Evolutionary conservation across 176 grass and related monocot genomes (phyloP), one percentile per base, ranked within the genome.

Genomic region (Rhynchospora tenuis): DNA sequence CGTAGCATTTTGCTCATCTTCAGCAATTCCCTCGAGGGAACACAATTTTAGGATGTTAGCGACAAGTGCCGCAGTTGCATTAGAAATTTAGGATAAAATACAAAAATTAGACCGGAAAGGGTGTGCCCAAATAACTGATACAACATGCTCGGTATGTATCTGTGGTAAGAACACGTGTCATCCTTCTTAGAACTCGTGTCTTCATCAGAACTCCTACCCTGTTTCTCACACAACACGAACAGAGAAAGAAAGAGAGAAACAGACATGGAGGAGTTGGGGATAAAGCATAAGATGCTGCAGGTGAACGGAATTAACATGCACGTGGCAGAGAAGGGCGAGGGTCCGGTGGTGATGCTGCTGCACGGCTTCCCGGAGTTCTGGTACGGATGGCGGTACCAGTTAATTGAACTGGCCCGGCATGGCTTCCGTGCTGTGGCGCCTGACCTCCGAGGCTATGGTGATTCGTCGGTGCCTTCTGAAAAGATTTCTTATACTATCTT

Each of bases 301-400:
- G 76, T 85, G 68, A 89, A 89, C 68, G 84, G 81, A 22, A 72
- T 87, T 43, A 79, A 19, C 19, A 87, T 89, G 81, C 81, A 92
- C 12, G 26, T 89, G 3, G 90, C 76, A 2, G 81, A 86, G 59
- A 78, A 68, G 9, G 87, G 87, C 0, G 75, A 62, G 13, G 75
- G 84, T 1, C 27, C 45, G 2, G 67, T 80, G 12, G 64, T 86
- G 9, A 48, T 91, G 15, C 44, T 86, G 58, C 29, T 91, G 14
- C 87, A 86, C 47, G 87, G 90, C 15, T 89, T 89, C 84, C 65
- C 78, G 10, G 73, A 91, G 72, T 73, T 89, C 8, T 89, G 90
- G 90, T 82, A 56, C 56, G 86, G 86, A 3, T 92, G 87, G 87
- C 84, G 57, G 64, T 63, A 92, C 75, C 87, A 89, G 81, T 78